phyloP scores from a whole-genome alignment of 495 filamentous ascomycete genomes.

The Penicillium silybi region DNA sequence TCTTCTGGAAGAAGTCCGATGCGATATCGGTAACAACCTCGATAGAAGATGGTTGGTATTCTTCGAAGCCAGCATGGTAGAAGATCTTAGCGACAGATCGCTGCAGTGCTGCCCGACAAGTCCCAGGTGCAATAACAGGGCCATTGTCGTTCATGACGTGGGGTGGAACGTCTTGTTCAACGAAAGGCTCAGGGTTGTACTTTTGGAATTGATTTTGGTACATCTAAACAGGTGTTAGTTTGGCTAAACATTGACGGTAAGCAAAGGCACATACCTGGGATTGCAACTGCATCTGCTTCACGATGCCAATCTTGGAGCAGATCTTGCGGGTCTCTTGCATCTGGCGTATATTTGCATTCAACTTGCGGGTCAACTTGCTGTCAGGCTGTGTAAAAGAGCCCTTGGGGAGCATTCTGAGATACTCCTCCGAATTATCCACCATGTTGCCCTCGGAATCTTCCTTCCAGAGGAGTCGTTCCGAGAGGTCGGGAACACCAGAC shows the following conservation, averaged over 20 bases:
- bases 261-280: constrained; percentile 65
- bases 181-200: constrained; percentile 88
- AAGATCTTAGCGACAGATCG: constrained; percentile 91
- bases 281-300: constrained; percentile 99
- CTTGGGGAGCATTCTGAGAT: constrained; percentile 64
- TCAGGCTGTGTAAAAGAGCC: constrained; percentile 76
- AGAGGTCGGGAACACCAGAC: constrained; percentile 79
- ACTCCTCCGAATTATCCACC: constrained; percentile 79
- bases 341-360: constrained; percentile 87
- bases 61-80: constrained; percentile 96
- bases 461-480: constrained; percentile 71
- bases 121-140: constrained; percentile 74
- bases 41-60: constrained; percentile 90
- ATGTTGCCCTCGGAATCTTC: constrained; percentile 84
- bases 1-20: constrained; percentile 80
- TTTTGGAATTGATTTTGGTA: constrained; percentile 98
- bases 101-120: constrained; percentile 78
- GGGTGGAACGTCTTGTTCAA: constrained; percentile 77
- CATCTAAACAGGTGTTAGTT: constrained; percentile 54
- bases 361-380: constrained; percentile 68
- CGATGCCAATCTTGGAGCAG: constrained; percentile 90
- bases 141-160: constrained; percentile 85
- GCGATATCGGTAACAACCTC: constrained; percentile 89
- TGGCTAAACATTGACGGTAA: background rate
- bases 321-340: constrained; percentile 97